Conservation (phyloP, 768 basidiomycete genomes). For the Suillus hirtellus region DNA sequence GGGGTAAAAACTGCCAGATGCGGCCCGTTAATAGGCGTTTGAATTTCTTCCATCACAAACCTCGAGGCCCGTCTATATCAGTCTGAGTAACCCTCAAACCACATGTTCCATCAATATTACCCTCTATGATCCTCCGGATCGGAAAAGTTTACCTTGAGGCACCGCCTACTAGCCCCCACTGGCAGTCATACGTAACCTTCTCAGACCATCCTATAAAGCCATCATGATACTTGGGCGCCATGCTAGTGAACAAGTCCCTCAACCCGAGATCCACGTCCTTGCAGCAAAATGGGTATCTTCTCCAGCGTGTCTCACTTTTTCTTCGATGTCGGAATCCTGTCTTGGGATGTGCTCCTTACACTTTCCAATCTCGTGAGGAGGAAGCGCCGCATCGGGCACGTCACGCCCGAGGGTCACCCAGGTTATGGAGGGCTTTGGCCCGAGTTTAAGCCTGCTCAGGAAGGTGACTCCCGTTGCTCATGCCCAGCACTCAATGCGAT, state of each 20-base stretch:
- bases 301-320: constrained; percentile 8
- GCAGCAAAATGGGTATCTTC: neutral
- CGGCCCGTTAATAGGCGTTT: too few relatives aligned
- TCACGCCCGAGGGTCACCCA: constrained; percentile 54
- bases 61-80: too few relatives aligned
- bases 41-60: too few relatives aligned
- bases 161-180: too few relatives aligned
- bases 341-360: constrained; percentile 55
- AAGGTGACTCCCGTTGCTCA: constrained; percentile 68
- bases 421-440: constrained; percentile 74
- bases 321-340: constrained; percentile 31
- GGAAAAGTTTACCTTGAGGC: too few relatives aligned
- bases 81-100: too few relatives aligned
- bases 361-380: constrained; percentile 53
- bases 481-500: constrained; percentile 80
- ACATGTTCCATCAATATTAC: too few relatives aligned
- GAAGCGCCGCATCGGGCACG: constrained; percentile 46
- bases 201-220: neutral
- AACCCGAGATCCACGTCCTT: neutral
- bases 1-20: too few relatives aligned
- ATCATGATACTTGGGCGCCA: neutral
- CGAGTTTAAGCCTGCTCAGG: constrained; percentile 54
- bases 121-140: too few relatives aligned
- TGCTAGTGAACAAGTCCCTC: neutral
- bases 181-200: neutral